A percentile compares a stretch with the other conserved stretches of the same genome.
These are phyloP conservation scores for Clonostachys chloroleuca DNA, from an alignment of 2,329 filamentous ascomycete species.

Conservation along the genomic window DNA sequence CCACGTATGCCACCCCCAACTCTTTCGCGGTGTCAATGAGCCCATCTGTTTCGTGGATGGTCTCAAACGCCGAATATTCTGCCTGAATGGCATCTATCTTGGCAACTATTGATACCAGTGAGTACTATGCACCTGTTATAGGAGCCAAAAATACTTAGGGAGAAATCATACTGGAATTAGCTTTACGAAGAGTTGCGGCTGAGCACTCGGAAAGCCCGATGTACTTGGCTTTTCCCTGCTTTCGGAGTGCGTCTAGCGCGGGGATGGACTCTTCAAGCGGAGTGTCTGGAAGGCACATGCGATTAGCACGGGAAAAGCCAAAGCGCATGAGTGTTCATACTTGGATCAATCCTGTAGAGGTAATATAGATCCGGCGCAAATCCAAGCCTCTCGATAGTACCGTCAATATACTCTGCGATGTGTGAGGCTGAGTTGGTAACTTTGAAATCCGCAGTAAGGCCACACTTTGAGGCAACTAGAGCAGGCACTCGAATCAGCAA, in stretches of 20 bases:
- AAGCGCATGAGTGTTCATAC: slow-evolving; percentile 13
- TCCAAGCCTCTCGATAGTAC: slow-evolving; percentile 40
- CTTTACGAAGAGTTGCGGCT: slow-evolving; percentile 34
- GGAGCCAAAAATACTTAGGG: too few relatives aligned
- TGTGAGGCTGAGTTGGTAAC: slow-evolving; percentile 39
- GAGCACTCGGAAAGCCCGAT: slow-evolving; percentile 43
- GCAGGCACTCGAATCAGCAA: too few relatives aligned
- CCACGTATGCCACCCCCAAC: slow-evolving; percentile 33
- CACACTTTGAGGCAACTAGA: slow-evolving; percentile 43
- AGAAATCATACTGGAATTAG: slow-evolving; percentile 28
- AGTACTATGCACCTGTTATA: background rate
- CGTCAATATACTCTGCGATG: slow-evolving; percentile 42
- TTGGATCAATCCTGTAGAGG: slow-evolving; percentile 36
- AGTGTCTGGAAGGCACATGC: slow-evolving; percentile 19
- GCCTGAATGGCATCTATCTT: slow-evolving; percentile 40
- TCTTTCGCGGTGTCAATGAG: slow-evolving; percentile 34
- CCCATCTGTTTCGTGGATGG: slow-evolving; percentile 10
- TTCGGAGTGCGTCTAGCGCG: slow-evolving; percentile 38
- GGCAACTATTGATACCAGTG: slow-evolving; percentile 24
- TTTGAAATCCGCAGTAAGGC: slow-evolving; percentile 20
- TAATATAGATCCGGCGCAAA: slow-evolving; percentile 41
- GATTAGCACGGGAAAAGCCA: background rate
- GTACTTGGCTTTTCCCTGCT: slow-evolving; percentile 40
- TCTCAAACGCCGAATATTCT: slow-evolving; percentile 28
- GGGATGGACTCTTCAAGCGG: slow-evolving; percentile 40